Evolutionary conservation across 108 stramenopile species (phyloP), one percentile per base, ranked within the genome.

Genomic region (Conticribra guillardii): DNA sequence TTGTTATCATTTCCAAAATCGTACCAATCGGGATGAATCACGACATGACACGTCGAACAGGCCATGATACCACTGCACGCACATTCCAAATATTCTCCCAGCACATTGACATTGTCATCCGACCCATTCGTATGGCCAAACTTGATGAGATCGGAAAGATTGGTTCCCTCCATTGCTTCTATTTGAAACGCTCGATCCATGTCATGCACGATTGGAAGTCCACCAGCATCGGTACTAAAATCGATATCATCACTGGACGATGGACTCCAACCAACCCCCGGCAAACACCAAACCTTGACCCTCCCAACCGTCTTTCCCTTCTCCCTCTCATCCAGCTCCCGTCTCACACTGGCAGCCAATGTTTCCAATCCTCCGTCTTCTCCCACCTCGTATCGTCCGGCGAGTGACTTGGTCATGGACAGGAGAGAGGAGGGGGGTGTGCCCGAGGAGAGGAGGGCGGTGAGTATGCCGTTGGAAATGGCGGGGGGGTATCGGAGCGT

Each of bases 11-110:
- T 41, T 5, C 11, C 37, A 11, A 41, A 41, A 41, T 79, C 70
- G 41, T 74, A 79, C 62, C 80, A 81, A n/a, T 83, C 81, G 3
- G 86, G 84, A 64, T 88, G 80, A 19, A 91, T 70, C 21, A 84
- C 82, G 3, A 91, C 79, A 57, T 91, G 90, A 57, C 90, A 91
- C 17, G 90, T 91, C 15, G 86, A 91, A 58, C 90, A 91, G 4
- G 86, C 85, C 83, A 85, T 87, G 53, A 85, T 84, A 16, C 90
- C 90, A 50, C 83, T 81, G 60, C 90, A 91, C 1, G 85, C 86
- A 32, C 90, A 87, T 71, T 91, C 89, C n/a, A 90, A 61, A 63
- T 87, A 85, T 64, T 85, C 85, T 4, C 71, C 81, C 32, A 90
- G 59, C 0, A 84, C 65, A 27, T 77, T 71, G 33, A 60, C 59